phyloP scores from a whole-genome alignment of 169 alveolate species.

The Cryptosporidium baileyi region DNA sequence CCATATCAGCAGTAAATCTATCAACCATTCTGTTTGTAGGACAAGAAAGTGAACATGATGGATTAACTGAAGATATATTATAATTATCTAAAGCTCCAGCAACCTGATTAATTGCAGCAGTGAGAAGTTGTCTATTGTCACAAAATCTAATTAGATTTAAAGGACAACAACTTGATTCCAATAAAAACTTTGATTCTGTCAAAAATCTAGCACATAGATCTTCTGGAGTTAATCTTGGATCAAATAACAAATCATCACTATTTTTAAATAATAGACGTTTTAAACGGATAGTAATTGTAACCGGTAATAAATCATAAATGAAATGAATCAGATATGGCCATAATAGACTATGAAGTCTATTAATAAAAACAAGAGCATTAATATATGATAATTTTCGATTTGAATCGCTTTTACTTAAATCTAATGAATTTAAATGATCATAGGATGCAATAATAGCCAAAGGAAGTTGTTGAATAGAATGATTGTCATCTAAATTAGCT shows the following conservation, averaged over 20 bases:
- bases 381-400: background rate
- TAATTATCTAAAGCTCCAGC: background rate
- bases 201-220: conserved; percentile 53
- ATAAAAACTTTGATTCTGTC: conserved; percentile 47
- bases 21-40: conserved; percentile 36
- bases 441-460: background rate
- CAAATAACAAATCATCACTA: conserved; percentile 28
- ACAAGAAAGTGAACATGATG: conserved; percentile 27
- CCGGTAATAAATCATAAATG: conserved; percentile 26
- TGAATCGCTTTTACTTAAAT: background rate
- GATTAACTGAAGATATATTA: background rate
- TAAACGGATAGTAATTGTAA: conserved; percentile 22
- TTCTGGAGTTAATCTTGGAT: conserved; percentile 57
- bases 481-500: background rate
- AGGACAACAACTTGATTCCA: conserved; percentile 58
- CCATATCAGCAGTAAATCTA: conserved; percentile 4
- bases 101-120: conserved; percentile 45
- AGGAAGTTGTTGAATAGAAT: background rate
- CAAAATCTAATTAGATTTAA: conserved; percentile 41
- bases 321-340: conserved; percentile 55
- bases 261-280: conserved; percentile 16
- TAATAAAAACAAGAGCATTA: conserved; percentile 6
- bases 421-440: too few relatives aligned
- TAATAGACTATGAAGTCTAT: background rate
- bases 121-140: conserved; percentile 30